These are phyloP conservation scores for Cyberlindnera xylosilytica DNA, from an alignment of 805 yeast genomes.

Conservation along the genomic window DNA sequence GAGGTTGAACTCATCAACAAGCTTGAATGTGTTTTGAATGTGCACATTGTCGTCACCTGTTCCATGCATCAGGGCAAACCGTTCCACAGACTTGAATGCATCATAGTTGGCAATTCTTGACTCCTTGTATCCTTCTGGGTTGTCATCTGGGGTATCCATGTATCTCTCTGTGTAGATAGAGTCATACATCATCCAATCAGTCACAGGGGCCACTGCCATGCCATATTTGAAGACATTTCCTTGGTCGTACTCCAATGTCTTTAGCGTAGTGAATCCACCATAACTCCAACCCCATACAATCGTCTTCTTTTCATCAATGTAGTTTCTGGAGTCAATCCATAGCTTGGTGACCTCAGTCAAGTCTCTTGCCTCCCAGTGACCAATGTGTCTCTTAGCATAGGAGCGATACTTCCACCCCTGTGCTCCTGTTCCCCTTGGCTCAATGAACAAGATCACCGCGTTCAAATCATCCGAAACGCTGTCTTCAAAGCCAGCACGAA, in stretches of 20 bases:
- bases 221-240: constrained; percentile 69
- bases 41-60: constrained; percentile 86
- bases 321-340: constrained; percentile 41
- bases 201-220: constrained; percentile 83
- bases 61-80: constrained; percentile 75
- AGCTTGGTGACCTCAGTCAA: constrained; percentile 47
- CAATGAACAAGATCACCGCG: constrained; percentile 62
- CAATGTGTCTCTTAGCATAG: constrained; percentile 55
- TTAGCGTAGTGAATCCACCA: constrained; percentile 76
- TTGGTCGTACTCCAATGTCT: constrained; percentile 65
- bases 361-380: constrained; percentile 78
- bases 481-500: constrained; percentile 54
- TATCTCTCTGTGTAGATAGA: constrained; percentile 79
- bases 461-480: constrained; percentile 53
- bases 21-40: constrained; percentile 61
- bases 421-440: constrained; percentile 83
- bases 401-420: constrained; percentile 66
- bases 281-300: constrained; percentile 90
- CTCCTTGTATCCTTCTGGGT: constrained; percentile 45
- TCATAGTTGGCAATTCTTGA: constrained; percentile 42
- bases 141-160: constrained; percentile 54
- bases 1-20: constrained; percentile 56
- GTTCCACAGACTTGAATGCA: constrained; percentile 43
- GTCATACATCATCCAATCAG: constrained; percentile 73
- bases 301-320: constrained; percentile 50